Percentiles rank a stretch among this genome's conserved stretches.
Evolutionary conservation across 2,329 filamentous ascomycete genomes (phyloP).

Genomic region (Alternaria hordeiaustralica): DNA sequence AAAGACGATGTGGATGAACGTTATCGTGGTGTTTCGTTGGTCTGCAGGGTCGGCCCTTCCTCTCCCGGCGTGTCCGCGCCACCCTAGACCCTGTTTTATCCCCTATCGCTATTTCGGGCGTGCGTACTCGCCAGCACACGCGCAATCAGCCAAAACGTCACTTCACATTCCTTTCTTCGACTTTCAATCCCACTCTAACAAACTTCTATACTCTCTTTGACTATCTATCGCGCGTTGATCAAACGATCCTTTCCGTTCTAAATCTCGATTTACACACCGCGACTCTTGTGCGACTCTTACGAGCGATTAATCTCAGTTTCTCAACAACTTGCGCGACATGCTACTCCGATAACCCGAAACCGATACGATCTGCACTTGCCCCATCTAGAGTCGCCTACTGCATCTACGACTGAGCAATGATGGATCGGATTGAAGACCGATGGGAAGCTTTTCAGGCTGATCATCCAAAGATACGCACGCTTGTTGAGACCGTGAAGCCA

Average conservation of each 20-base stretch:
- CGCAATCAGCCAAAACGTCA: constrained; percentile 15
- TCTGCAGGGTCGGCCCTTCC: constrained; percentile 15
- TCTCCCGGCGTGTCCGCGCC: constrained; percentile 16
- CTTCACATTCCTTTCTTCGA: neutral
- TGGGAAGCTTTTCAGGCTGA: constrained; percentile 13
- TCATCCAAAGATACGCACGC: constrained; percentile 13
- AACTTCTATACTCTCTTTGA: neutral
- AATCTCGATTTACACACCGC: constrained; percentile 5
- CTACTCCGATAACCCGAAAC: constrained; percentile 11
- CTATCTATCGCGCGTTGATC: neutral
- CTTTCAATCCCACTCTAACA: neutral
- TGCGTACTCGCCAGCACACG: constrained; percentile 14
- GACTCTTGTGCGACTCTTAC: constrained; percentile 9
- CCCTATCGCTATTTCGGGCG: constrained; percentile 15
- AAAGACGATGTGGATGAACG: constrained; percentile 6
- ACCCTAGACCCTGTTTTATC: constrained; percentile 16
- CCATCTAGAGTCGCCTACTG: constrained; percentile 6
- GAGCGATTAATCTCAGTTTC: neutral
- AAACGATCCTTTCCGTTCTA: neutral
- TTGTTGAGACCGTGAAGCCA: constrained; percentile 19
- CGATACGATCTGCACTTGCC: neutral
- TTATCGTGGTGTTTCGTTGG: constrained; percentile 12
- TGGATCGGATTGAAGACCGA: constrained; percentile 14
- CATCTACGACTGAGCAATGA: constrained; percentile 8
- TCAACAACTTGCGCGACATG: constrained; percentile 6